Conservation (phyloP, 192 early-diverging fungal species). For the Coemansia sp. region DNA sequence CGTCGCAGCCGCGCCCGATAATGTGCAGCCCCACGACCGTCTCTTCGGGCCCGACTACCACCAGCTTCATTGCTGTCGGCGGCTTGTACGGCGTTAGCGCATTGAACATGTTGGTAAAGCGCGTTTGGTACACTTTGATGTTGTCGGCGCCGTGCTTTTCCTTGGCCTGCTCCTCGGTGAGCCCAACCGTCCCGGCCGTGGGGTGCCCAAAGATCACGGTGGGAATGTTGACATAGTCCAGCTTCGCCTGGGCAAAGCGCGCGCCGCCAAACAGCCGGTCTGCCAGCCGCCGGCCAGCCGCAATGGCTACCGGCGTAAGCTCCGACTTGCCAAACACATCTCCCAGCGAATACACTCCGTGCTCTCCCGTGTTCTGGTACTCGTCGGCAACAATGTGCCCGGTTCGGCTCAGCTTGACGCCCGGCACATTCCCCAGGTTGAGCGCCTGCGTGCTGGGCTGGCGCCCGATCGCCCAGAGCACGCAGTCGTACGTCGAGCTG, state of each 20-base stretch:
- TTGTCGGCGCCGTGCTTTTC: slow-evolving; percentile 70
- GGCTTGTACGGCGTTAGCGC: slow-evolving; percentile 83
- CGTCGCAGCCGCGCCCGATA: slow-evolving; percentile 83
- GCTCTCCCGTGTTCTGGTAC: slow-evolving; percentile 75
- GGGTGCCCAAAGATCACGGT: slow-evolving; percentile 96
- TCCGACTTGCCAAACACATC: slow-evolving; percentile 90
- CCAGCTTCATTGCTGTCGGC: slow-evolving; percentile 87
- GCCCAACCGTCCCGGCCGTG: slow-evolving; percentile 81
- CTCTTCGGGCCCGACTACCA: slow-evolving; percentile 85
- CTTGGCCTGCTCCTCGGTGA: slow-evolving; percentile 81
- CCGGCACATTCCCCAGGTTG: slow-evolving; percentile 63
- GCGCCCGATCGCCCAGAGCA: slow-evolving; percentile 92
- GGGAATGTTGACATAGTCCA: slow-evolving; percentile 93
- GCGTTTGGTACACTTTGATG: slow-evolving; percentile 82
- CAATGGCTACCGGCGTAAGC: slow-evolving; percentile 97
- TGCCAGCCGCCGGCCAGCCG: slow-evolving; percentile 83
- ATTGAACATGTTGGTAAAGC: slow-evolving; percentile 92
- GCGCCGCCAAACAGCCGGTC: slow-evolving; percentile 88
- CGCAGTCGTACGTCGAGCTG: slow-evolving; percentile 70
- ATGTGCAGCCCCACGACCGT: slow-evolving; percentile 95
- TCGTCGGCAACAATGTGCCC: slow-evolving; percentile 83
- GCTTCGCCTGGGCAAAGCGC: slow-evolving; percentile 67
- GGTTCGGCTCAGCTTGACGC: slow-evolving; percentile 60
- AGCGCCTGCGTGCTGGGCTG: slow-evolving; percentile 71
- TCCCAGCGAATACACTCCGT: slow-evolving; percentile 83